These are phyloP conservation scores for Tylopilus cervinicoccineus DNA, from an alignment of 768 basidiomycete species.

Conservation along the genomic window DNA sequence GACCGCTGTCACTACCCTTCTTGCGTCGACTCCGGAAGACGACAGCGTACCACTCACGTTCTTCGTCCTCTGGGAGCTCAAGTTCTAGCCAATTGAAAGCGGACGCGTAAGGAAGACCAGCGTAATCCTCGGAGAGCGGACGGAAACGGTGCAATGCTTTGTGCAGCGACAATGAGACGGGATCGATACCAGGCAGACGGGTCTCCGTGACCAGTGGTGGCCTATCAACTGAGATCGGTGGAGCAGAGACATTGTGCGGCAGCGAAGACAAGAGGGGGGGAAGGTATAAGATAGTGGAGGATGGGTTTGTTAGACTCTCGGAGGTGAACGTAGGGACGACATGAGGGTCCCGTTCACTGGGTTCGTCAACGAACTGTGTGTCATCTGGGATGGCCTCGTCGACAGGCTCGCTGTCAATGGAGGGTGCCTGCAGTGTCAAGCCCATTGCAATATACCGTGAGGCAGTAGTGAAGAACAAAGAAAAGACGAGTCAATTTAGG, in stretches of 20 bases:
- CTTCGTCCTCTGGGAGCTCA: conserved; percentile 60
- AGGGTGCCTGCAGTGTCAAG: conserved; percentile 4
- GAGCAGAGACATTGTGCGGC: conserved; percentile 40
- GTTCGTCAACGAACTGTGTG: neutral
- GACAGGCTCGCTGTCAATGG: neutral
- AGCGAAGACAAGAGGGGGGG: conserved; percentile 82
- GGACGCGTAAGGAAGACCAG: conserved; percentile 55
- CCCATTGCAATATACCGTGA: conserved; percentile 15
- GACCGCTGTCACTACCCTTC: conserved; percentile 60
- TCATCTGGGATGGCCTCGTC: neutral
- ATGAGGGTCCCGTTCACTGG: conserved; percentile 46
- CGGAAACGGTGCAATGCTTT: conserved; percentile 77
- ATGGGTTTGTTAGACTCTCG: conserved; percentile 32
- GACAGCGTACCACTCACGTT: conserved; percentile 90
- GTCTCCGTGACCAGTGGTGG: conserved; percentile 62
- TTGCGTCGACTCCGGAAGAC: conserved; percentile 81
- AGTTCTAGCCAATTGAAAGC: conserved; percentile 91
- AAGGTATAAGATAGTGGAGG: conserved; percentile 65
- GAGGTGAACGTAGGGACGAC: conserved; percentile 48
- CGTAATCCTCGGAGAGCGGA: conserved; percentile 59
- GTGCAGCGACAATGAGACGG: conserved; percentile 79
- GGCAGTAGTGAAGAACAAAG: neutral
- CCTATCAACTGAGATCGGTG: conserved; percentile 23
- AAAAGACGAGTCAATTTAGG: neutral
- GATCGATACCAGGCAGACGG: conserved; percentile 81